phyloP scores from a whole-genome alignment of 805 yeast species.

The Sugiyamaella valdiviana region DNA sequence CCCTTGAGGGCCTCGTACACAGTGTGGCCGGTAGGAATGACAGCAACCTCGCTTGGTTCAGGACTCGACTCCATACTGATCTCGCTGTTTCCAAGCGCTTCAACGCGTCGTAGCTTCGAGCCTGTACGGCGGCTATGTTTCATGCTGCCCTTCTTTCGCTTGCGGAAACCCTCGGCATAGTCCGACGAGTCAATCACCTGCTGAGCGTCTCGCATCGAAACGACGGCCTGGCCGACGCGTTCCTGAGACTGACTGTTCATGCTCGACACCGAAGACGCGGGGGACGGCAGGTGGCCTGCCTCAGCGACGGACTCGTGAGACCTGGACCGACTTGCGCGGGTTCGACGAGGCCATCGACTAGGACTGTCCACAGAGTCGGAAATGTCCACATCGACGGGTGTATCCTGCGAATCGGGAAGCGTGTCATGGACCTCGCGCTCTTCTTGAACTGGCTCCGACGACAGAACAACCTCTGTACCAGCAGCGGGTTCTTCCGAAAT shows the following conservation, averaged over 20 bases:
- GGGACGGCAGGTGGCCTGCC: not conserved
- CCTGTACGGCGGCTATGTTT: not conserved
- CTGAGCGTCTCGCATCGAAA: conserved; percentile 6
- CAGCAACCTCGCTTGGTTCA: not conserved
- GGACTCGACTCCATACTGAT: not conserved
- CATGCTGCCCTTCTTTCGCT: conserved; percentile 5
- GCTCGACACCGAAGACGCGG: not conserved
- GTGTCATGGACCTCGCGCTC: not conserved
- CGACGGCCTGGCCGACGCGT: conserved; percentile 2
- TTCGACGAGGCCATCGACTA: not conserved
- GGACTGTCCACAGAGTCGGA: not conserved
- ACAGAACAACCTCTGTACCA: not conserved
- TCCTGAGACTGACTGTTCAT: not conserved
- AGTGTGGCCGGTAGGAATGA: not conserved
- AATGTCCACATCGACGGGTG: not conserved
- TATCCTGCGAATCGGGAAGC: conserved; percentile 1
- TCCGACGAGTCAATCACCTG: conserved; percentile 6
- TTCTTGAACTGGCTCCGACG: not conserved
- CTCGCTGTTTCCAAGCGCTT: not conserved
- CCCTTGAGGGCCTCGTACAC: conserved; percentile 2
- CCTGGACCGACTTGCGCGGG: not conserved
- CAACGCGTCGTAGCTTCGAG: not conserved
- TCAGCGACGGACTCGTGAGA: not conserved
- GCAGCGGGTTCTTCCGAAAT: not conserved
- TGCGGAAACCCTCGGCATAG: conserved; percentile 11